These are phyloP conservation scores for Pneumocystis jirovecii DNA, from an alignment of 1,139 yeast genomes.

Conservation along the genomic window DNA sequence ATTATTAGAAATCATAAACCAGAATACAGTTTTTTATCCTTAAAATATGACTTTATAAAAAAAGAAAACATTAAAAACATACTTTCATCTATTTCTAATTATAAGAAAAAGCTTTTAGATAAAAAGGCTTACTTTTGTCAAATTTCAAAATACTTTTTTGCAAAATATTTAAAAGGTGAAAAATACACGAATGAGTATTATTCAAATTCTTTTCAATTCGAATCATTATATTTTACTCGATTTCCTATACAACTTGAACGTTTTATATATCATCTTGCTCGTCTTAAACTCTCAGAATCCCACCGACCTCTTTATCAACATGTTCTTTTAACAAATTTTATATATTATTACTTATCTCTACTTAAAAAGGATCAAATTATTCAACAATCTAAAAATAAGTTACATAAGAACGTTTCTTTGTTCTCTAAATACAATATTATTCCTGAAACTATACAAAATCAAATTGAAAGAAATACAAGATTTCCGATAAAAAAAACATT, in stretches of 20 bases:
- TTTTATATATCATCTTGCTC: slow-evolving; percentile 84
- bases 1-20: not conserved
- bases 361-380: slow-evolving; percentile 48
- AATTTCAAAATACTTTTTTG: not conserved
- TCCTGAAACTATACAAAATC: not conserved
- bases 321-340: slow-evolving; percentile 80
- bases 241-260: slow-evolving; percentile 92
- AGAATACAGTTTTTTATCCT: not conserved
- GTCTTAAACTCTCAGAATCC: slow-evolving; percentile 84
- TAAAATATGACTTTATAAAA: not conserved
- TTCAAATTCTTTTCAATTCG: not conserved
- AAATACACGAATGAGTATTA: not conserved
- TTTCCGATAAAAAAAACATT: not conserved
- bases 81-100: not conserved
- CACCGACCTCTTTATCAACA: slow-evolving; percentile 83
- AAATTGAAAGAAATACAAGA: not conserved
- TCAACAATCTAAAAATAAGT: not conserved
- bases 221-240: slow-evolving; percentile 26
- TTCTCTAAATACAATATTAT: not conserved
- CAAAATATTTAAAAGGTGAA: not conserved
- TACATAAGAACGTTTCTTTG: not conserved
- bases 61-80: not conserved
- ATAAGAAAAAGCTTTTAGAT: not conserved
- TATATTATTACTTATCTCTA: slow-evolving; percentile 89
- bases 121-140: not conserved